phyloP scores from a whole-genome alignment of 2,329 filamentous ascomycete species.

The Fusarium floridanum region DNA sequence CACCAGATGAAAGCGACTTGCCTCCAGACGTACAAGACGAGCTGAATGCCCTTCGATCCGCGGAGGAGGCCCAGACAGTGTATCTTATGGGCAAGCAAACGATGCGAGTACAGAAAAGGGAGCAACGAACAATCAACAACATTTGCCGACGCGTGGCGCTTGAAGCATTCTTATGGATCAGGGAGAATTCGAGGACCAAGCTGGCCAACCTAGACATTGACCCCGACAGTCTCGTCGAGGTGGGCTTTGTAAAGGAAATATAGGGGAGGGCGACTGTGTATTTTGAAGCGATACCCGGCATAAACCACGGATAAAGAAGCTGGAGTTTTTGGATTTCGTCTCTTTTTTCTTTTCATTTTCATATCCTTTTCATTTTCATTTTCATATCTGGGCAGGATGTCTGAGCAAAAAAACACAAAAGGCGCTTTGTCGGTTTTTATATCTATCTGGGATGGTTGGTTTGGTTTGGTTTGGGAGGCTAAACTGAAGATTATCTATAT shows the following conservation, averaged over 20 bases:
- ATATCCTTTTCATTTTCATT: background rate
- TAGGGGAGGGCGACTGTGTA: slow-evolving; percentile 45
- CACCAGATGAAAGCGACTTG: slow-evolving; percentile 42
- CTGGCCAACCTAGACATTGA: slow-evolving; percentile 68
- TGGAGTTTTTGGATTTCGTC: slow-evolving; percentile 5
- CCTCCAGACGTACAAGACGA: slow-evolving; percentile 51
- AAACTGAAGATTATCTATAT: slow-evolving; percentile 9
- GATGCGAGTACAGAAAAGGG: slow-evolving; percentile 60
- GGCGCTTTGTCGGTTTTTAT: slow-evolving; percentile 25
- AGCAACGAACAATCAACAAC: slow-evolving; percentile 49
- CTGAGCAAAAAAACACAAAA: slow-evolving; percentile 5
- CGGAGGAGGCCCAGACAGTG: slow-evolving; percentile 62
- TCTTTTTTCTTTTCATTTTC: background rate
- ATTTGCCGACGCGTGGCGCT: slow-evolving; percentile 62
- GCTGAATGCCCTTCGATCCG: slow-evolving; percentile 58
- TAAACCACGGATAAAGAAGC: slow-evolving; percentile 7
- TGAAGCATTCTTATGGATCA: slow-evolving; percentile 71
- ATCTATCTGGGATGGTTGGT: slow-evolving; percentile 3
- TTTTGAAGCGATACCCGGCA: slow-evolving; percentile 24
- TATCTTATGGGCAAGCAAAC: slow-evolving; percentile 74
- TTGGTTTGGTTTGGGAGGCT: slow-evolving; percentile 7
- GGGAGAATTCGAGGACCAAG: slow-evolving; percentile 76
- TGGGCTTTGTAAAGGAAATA: slow-evolving; percentile 78
- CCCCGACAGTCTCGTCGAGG: slow-evolving; percentile 73
- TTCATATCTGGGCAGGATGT: background rate